These are phyloP conservation scores for Tylopilus felleus DNA, from an alignment of 768 basidiomycete genomes.

Conservation along the genomic window DNA sequence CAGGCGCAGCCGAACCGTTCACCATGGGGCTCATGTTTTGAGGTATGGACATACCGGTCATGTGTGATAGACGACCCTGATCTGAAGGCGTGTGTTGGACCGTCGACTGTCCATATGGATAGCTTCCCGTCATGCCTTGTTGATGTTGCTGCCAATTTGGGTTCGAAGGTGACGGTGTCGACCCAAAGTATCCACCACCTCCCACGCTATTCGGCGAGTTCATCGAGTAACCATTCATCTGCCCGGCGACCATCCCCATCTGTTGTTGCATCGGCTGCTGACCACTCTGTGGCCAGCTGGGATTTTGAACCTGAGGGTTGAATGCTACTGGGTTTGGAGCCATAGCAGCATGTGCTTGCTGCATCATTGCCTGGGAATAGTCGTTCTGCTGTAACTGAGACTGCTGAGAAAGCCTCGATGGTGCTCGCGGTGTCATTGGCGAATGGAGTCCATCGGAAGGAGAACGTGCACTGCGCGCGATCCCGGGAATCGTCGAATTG, in stretches of 20 bases:
- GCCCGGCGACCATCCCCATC: conserved; percentile 33
- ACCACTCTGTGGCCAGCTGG: conserved; percentile 51
- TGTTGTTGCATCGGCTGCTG: conserved; percentile 48
- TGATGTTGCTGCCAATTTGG: conserved; percentile 28
- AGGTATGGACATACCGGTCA: conserved; percentile 51
- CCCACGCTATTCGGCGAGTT: conserved; percentile 37
- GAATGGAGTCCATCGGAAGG: conserved; percentile 62
- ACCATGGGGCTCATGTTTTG: conserved; percentile 41
- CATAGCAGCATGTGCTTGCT: conserved; percentile 35
- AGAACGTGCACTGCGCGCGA: conserved; percentile 70
- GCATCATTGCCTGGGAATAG: conserved; percentile 37
- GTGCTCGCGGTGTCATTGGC: conserved; percentile 39
- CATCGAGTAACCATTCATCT: conserved; percentile 36
- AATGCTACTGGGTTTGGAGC: conserved; percentile 23
- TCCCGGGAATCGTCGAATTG: conserved; percentile 64
- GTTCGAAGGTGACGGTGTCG: conserved; percentile 25
- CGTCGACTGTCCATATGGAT: conserved; percentile 30
- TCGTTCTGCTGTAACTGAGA: conserved; percentile 50
- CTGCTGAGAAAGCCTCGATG: conserved; percentile 35
- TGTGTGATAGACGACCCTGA: conserved; percentile 40
- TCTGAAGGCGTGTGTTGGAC: conserved; percentile 24
- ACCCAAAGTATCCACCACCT: conserved; percentile 24
- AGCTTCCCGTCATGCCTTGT: conserved; percentile 27
- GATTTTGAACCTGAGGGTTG: conserved; percentile 38
- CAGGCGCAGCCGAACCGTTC: conserved; percentile 39